These are phyloP conservation scores for Raphanus raphanistrum DNA, from an alignment of 345 rosid species.

Conservation along the genomic window DNA sequence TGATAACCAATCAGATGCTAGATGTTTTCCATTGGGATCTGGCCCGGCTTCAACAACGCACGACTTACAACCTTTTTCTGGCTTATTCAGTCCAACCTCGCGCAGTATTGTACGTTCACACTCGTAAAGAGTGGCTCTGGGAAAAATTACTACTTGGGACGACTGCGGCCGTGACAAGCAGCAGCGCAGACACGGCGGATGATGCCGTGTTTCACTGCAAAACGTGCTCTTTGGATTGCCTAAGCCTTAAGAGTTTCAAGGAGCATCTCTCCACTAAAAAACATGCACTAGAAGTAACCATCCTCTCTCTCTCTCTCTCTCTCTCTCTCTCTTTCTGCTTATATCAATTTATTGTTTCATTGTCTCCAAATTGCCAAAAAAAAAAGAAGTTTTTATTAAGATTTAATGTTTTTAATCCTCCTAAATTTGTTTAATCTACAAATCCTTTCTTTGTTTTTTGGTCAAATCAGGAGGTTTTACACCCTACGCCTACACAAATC, in stretches of 20 bases:
- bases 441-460: too few relatives aligned
- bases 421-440: too few relatives aligned
- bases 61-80: not conserved
- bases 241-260: not conserved
- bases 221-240: not conserved
- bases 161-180: not conserved
- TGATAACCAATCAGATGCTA: too few relatives aligned
- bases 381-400: too few relatives aligned
- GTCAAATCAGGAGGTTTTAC: not conserved
- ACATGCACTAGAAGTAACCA: not conserved
- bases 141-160: not conserved
- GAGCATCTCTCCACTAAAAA: not conserved
- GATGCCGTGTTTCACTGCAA: not conserved
- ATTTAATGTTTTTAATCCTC: too few relatives aligned
- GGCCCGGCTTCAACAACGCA: not conserved
- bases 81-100: not conserved
- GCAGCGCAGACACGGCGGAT: not conserved
- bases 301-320: conserved; percentile 5
- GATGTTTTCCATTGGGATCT: not conserved
- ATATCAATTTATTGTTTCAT: not conserved
- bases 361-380: not conserved
- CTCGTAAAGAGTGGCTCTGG: not conserved
- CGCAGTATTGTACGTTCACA: not conserved
- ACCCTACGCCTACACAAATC: not conserved
- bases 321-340: not conserved